Evolutionary conservation across 176 grass and related monocot genomes (phyloP), one percentile per base, ranked within the genome.

Genomic region (Guadua angustifolia): DNA sequence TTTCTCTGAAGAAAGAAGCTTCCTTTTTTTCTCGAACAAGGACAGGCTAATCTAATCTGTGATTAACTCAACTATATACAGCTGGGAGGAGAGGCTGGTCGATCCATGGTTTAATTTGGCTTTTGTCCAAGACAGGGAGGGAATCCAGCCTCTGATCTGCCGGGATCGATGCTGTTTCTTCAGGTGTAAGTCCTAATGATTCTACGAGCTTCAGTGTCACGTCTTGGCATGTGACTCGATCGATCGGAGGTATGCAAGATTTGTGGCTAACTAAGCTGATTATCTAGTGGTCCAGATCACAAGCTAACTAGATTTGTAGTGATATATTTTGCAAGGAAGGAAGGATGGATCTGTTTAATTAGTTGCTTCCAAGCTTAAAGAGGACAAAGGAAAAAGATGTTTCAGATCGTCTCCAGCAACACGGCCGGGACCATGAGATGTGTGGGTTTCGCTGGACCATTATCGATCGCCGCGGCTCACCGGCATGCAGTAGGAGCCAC

Each of bases 1-100:
- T 89, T 86, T 82, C 73, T 79, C 69, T 71, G 16, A 83, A 79
- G 88, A 90, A 90, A 90, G 79, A 83, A 90, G 84, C 73, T 86
- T 90, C 78, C 57, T 86, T 67, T 84, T 84, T 59, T 73, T 13
- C 13, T 65, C 65, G 21, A 58, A 78, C 71, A 82, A 47, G 47
- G 26, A 32, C 66, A 78, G 47, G 56, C 51, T 82, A 89, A 82
- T 78, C 24, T 78, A 86, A 83, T 78, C 47, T 17, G n/a, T 16
- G 25, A 68, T 78, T 78, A 78, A 57, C 55, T 66, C 16, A 78
- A 47, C 55, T 79, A 24, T 33, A 6, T 80, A 45, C 13, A 53
- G 32, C 42, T 15, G 62, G 46, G 12, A 68, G 73, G 47, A 76
- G 57, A 15, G 25, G 39, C 46, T 45, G 11, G 61, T 66, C 42